These are phyloP conservation scores for Ophiostoma himal-ulmi DNA, from an alignment of 2,329 filamentous ascomycete genomes.

Conservation along the genomic window DNA sequence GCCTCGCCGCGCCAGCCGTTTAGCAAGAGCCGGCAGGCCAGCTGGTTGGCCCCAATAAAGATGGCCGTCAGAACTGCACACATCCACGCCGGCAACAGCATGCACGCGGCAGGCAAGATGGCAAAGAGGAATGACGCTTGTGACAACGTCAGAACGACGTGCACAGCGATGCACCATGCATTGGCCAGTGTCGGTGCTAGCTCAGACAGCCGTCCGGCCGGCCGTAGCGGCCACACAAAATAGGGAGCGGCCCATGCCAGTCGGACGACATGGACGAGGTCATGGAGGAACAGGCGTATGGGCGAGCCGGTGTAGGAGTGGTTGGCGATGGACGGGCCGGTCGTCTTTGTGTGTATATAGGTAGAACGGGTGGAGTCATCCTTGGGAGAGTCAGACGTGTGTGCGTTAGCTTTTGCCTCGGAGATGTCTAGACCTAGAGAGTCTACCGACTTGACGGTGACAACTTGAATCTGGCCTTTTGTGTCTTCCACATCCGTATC, in stretches of 20 bases:
- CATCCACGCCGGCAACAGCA: conserved; percentile 45
- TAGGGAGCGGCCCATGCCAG: conserved; percentile 54
- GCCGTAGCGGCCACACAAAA: conserved; percentile 55
- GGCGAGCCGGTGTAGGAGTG: conserved; percentile 51
- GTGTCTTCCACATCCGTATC: neutral
- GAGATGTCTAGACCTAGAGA: neutral
- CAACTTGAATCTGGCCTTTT: neutral
- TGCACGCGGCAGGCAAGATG: conserved; percentile 48
- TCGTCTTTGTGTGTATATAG: neutral
- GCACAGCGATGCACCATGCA: conserved; percentile 50
- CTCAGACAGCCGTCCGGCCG: conserved; percentile 54
- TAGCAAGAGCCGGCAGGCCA: conserved; percentile 44
- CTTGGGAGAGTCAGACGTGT: neutral
- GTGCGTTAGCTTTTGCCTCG: too few species aligned
- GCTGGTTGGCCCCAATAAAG: conserved; percentile 47
- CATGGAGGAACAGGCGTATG: conserved; percentile 45
- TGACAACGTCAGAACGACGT: conserved; percentile 52
- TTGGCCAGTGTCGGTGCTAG: conserved; percentile 55
- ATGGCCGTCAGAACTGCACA: conserved; percentile 36
- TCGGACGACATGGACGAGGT: conserved; percentile 51
- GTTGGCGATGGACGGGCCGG: neutral
- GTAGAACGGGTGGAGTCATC: neutral
- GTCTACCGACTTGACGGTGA: conserved; percentile 3
- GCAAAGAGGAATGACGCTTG: conserved; percentile 57
- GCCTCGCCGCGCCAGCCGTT: conserved; percentile 46